phyloP scores from a whole-genome alignment of 73 alveolate species.

The Tetrahymena thermophila region DNA sequence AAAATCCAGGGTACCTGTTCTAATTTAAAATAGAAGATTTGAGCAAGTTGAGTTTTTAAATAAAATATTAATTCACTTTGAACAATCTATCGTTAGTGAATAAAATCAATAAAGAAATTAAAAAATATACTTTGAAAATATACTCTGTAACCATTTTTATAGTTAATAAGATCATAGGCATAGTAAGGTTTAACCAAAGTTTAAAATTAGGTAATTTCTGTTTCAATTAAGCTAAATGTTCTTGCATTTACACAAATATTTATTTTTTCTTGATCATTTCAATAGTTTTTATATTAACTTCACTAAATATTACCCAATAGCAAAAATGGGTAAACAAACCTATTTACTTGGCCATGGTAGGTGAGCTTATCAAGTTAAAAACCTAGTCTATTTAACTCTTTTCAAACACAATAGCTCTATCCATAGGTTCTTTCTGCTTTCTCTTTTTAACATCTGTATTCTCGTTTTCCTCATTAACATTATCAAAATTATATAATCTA shows the following conservation, averaged over 20 bases:
- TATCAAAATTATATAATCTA: neutral
- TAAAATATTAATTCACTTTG: too few relatives aligned
- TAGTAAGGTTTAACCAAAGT: neutral
- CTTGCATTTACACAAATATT: neutral
- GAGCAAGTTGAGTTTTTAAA: too few relatives aligned
- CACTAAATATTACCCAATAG: neutral
- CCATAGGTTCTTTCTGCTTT: neutral
- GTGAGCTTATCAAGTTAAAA: neutral
- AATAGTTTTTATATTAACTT: neutral
- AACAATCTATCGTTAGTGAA: too few relatives aligned
- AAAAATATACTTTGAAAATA: neutral
- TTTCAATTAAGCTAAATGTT: neutral
- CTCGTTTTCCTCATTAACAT: neutral
- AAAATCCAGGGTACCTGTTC: neutral
- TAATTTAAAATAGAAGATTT: neutral
- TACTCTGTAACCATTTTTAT: neutral
- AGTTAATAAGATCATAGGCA: neutral
- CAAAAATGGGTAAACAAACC: neutral
- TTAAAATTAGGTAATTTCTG: neutral
- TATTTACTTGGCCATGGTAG: neutral
- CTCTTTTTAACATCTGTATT: neutral
- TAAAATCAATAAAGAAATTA: neutral
- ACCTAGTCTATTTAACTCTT: neutral
- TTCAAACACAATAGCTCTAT: neutral
- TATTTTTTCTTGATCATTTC: neutral